Evolutionary conservation across 495 filamentous ascomycete genomes (phyloP).

Genomic region (Hypoxylon perforatum): DNA sequence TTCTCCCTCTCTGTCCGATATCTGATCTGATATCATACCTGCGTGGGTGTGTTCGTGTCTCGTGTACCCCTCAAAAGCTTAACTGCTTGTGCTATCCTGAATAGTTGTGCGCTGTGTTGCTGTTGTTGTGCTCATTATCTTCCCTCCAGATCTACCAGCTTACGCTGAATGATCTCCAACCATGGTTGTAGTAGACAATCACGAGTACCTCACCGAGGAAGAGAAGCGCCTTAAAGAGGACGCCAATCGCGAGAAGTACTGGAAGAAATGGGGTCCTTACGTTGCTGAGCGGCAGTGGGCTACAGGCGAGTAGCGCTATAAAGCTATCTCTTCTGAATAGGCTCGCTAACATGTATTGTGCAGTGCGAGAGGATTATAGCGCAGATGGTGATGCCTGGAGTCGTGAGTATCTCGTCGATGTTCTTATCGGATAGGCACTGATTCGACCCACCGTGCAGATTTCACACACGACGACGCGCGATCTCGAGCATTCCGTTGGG

Average conservation of each 20-base stretch:
- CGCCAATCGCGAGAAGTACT: constrained; percentile 80
- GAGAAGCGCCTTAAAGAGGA: constrained; percentile 91
- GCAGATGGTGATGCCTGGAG: constrained; percentile 94
- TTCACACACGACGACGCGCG: constrained; percentile 93
- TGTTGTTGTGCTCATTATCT: neutral
- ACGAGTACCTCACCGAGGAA: constrained; percentile 86
- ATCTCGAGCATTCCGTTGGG: constrained; percentile 90
- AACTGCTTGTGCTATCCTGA: constrained; percentile 3
- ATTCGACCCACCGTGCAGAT: constrained; percentile 61
- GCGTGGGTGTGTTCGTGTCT: constrained; percentile 13
- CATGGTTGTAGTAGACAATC: constrained; percentile 90
- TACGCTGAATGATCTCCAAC: constrained; percentile 21
- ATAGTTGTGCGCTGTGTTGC: neutral
- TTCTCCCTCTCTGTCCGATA: constrained; percentile 6
- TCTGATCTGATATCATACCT: constrained; percentile 3
- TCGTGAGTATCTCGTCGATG: constrained; percentile 66
- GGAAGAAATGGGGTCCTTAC: constrained; percentile 95
- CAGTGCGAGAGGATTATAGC: constrained; percentile 93
- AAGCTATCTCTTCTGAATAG: constrained; percentile 32
- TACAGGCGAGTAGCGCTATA: constrained; percentile 66
- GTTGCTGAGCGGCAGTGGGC: constrained; percentile 87
- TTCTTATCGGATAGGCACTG: constrained; percentile 1
- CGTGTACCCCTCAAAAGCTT: constrained; percentile 8
- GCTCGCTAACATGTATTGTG: constrained; percentile 43
- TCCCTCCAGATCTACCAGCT: neutral